These are phyloP conservation scores for Adiantum capillusveneris DNA, from an alignment of 75 land plant species.

Conservation along the genomic window DNA sequence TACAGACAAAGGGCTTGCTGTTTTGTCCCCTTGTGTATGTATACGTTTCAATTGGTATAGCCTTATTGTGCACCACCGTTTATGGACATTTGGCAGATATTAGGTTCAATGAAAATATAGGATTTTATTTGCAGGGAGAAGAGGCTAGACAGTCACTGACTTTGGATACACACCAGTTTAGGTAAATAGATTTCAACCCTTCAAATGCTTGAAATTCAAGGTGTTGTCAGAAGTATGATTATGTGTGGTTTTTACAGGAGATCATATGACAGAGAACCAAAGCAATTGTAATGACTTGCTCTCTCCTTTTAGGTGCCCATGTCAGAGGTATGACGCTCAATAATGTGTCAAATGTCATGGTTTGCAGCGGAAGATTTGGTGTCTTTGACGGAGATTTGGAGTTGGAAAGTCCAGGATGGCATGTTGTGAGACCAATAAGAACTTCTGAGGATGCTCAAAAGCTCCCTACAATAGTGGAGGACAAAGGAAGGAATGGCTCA, in stretches of 20 bases:
- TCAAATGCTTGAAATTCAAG: too few relatives aligned
- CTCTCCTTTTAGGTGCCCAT: too few relatives aligned
- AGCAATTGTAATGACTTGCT: constrained; percentile 6
- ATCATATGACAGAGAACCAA: background rate
- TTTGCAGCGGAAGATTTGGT: constrained; percentile 34
- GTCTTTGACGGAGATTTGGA: constrained; percentile 31
- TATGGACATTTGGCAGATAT: too few relatives aligned
- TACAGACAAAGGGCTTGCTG: background rate
- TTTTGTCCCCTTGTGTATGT: too few relatives aligned
- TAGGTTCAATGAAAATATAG: too few relatives aligned
- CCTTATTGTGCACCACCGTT: too few relatives aligned
- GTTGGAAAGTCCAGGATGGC: constrained; percentile 32
- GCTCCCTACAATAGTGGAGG: constrained; percentile 4
- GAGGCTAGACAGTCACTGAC: too few relatives aligned
- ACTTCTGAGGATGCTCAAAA: background rate
- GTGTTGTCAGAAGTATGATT: too few relatives aligned
- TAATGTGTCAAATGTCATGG: background rate
- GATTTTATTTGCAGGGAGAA: too few relatives aligned
- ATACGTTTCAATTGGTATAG: too few relatives aligned
- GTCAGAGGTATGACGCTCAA: too few relatives aligned
- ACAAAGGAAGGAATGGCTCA: background rate
- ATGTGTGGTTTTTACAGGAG: too few relatives aligned
- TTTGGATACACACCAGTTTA: background rate
- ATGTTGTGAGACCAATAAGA: constrained; percentile 5
- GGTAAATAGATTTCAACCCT: background rate